A percentile compares a stretch with the other conserved stretches of the same genome.
phyloP scores from a whole-genome alignment of 2,329 filamentous ascomycete species.

The Elsinoe australis region DNA sequence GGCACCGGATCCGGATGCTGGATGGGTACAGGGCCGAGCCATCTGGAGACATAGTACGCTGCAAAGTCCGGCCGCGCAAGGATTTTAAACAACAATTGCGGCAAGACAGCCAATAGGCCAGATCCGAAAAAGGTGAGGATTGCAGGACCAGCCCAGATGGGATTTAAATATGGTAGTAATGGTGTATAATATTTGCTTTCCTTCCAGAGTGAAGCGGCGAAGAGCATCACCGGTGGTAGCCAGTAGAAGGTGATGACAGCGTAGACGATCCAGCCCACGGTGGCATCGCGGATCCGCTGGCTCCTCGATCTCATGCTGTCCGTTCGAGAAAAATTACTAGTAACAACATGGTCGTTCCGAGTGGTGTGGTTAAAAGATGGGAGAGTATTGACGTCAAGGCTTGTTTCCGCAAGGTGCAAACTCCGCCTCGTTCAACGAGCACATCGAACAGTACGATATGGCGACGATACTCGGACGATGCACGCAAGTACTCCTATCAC shows the following conservation, averaged over 20 bases:
- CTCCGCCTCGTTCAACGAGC: background rate
- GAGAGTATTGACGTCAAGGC: conserved; percentile 10
- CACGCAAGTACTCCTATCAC: too few relatives aligned
- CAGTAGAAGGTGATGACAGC: background rate
- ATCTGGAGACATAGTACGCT: conserved; percentile 2
- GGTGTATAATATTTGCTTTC: background rate
- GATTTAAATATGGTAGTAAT: conserved; percentile 4
- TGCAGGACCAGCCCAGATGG: background rate
- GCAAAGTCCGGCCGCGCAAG: background rate
- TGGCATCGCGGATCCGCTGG: background rate
- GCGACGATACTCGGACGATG: too few relatives aligned
- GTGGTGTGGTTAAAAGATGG: background rate
- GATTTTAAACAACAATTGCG: background rate
- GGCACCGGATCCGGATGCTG: background rate
- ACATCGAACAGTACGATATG: too few relatives aligned
- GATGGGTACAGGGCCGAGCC: background rate
- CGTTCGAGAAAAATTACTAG: background rate
- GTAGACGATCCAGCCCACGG: background rate
- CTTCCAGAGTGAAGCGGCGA: background rate
- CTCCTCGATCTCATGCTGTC: background rate
- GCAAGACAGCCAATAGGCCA: background rate
- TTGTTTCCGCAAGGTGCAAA: background rate
- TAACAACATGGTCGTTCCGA: background rate
- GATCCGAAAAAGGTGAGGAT: background rate
- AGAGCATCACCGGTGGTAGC: too few relatives aligned